Conservation (phyloP, 2,329 filamentous ascomycete genomes). For the Pyrenophora teres region DNA sequence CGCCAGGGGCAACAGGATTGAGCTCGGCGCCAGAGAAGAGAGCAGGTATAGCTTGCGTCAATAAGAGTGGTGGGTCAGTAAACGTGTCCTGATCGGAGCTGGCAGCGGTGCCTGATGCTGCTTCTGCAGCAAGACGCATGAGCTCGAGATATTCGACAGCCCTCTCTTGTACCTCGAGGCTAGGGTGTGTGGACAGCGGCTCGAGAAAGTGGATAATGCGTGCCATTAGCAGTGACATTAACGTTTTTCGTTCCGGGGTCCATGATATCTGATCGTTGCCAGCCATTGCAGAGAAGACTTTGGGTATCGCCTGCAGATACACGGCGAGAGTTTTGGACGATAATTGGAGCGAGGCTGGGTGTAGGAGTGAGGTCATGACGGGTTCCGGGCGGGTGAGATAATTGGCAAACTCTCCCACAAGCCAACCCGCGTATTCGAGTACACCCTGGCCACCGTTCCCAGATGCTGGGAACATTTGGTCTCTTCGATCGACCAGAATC, state of each 20-base stretch:
- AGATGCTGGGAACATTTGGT: conserved; percentile 59
- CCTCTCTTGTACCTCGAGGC: conserved; percentile 91
- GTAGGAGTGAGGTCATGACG: conserved; percentile 74
- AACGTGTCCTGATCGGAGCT: conserved; percentile 66
- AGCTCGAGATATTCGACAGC: conserved; percentile 91
- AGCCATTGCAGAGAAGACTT: conserved; percentile 77
- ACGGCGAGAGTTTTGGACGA: conserved; percentile 73
- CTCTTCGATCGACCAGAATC: conserved; percentile 66
- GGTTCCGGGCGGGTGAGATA: conserved; percentile 72
- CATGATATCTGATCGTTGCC: conserved; percentile 68
- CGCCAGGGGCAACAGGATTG: conserved; percentile 83
- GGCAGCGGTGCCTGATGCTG: conserved; percentile 68
- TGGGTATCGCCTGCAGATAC: conserved; percentile 82
- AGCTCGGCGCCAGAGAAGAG: conserved; percentile 86
- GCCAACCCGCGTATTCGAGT: conserved; percentile 78
- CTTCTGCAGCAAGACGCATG: conserved; percentile 83
- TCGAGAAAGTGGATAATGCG: conserved; percentile 83
- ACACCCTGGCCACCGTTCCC: conserved; percentile 63
- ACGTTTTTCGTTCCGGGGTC: conserved; percentile 74
- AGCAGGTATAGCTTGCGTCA: conserved; percentile 88
- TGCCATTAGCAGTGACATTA: conserved; percentile 76
- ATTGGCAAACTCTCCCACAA: conserved; percentile 85
- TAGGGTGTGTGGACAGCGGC: conserved; percentile 77
- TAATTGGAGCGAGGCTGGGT: conserved; percentile 63
- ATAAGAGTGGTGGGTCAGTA: conserved; percentile 75